Conservation (phyloP, 2,329 filamentous ascomycete species). For the Penicillium sp. region DNA sequence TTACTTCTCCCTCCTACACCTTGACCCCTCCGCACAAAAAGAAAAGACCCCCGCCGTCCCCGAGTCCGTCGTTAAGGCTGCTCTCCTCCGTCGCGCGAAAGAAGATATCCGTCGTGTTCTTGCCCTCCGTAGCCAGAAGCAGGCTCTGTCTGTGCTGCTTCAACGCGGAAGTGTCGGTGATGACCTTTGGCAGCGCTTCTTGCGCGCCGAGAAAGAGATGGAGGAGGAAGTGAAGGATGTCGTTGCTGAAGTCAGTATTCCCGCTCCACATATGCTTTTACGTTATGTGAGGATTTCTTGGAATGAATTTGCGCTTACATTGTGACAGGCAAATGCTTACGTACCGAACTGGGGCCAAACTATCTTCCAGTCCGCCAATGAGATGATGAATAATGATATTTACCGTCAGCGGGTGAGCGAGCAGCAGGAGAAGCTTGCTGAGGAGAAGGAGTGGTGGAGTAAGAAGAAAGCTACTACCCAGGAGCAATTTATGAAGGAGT, state of each 20-base stretch:
- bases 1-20: slow-evolving; percentile 88
- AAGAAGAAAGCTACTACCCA: slow-evolving; percentile 73
- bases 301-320: background rate
- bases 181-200: slow-evolving; percentile 90
- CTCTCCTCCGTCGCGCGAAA: slow-evolving; percentile 81
- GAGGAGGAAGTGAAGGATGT: slow-evolving; percentile 95
- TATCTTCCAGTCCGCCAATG: slow-evolving; percentile 97
- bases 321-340: slow-evolving; percentile 79
- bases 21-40: slow-evolving; percentile 59
- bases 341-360: slow-evolving; percentile 84
- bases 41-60: slow-evolving; percentile 70
- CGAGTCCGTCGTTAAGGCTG: slow-evolving; percentile 82
- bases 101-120: slow-evolving; percentile 94
- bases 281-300: background rate
- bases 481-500: slow-evolving; percentile 79
- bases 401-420: slow-evolving; percentile 75
- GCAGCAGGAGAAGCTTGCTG: slow-evolving; percentile 67
- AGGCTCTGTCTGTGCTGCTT: slow-evolving; percentile 77
- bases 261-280: slow-evolving; percentile 7
- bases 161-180: slow-evolving; percentile 93
- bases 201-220: slow-evolving; percentile 93
- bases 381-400: slow-evolving; percentile 82
- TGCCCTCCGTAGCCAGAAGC: slow-evolving; percentile 83
- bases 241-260: slow-evolving; percentile 70
- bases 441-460: slow-evolving; percentile 92